Base-by-base conservation (phyloP, 2,329 filamentous ascomycete species). In the Elsinoe arachidis region DNA sequence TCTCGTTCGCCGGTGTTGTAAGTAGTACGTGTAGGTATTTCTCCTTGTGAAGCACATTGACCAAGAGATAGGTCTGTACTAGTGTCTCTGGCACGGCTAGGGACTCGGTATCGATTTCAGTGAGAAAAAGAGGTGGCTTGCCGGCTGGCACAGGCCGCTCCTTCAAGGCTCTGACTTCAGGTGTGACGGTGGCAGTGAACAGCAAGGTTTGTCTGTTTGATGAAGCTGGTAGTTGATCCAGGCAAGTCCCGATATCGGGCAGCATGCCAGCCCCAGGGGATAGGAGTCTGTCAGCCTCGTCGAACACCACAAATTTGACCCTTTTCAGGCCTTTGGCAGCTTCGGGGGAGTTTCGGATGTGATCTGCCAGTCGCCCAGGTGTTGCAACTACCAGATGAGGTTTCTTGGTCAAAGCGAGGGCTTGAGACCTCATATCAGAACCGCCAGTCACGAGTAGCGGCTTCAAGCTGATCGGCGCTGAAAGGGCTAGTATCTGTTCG, bases 331-430 rank as follows among this genome's bases (percentile, higher is more conserved):
- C 91, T 59, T 84, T 84, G 59, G 95, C 82, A 0, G 92, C 97
- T 68, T 99, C 93, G 66, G 91, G 84, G 43, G 92, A 97, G 1
- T 84, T 91, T 38, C 85, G 83, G 68, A 99, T 91, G 70, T 99
- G 93, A 69, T 99, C 92, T 15, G 93, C 93, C 19, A 99, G 78
- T 41, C 93, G 83, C 15, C 93, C 91, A 2, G 93, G 93, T 0
- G 93, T 99, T 21, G 93, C 91, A 68, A 99, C 93, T 44, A 99
- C 87, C 54, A 99, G 76, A 68, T 99, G 93, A 1, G 93, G 93
- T 43, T 90, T 80, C 63, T 86, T 81, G 1, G 87, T 83, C 15
- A 99, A 80, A 14, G 86, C 87, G 61, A 95, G 86, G 7, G 93
- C 92, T 73, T 99, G 93, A 12, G 85, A 76, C 52, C 90, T 83